Percentiles rank a stretch among this genome's conserved stretches.
These are phyloP conservation scores for Yamadazyma phyllophila DNA, from an alignment of 805 yeast genomes.

Conservation along the genomic window DNA sequence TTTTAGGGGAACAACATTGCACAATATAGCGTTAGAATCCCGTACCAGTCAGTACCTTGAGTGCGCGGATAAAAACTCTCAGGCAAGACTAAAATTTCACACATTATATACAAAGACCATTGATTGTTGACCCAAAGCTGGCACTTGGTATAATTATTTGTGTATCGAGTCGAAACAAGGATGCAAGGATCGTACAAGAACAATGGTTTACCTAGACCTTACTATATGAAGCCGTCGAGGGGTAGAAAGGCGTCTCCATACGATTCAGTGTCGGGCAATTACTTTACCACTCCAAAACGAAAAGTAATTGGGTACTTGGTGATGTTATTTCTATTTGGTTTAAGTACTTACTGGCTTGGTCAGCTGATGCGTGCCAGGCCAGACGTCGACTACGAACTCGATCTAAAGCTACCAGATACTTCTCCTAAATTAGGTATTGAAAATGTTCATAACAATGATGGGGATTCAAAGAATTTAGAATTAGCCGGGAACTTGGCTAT, in stretches of 20 bases:
- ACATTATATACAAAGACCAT: neutral
- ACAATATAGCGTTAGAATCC: neutral
- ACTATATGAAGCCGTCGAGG: conserved; percentile 43
- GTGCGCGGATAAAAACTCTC: neutral
- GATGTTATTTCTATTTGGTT: conserved; percentile 33
- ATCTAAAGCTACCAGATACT: conserved; percentile 8
- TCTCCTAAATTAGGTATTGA: conserved; percentile 4
- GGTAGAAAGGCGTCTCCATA: conserved; percentile 35
- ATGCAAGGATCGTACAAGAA: conserved; percentile 46
- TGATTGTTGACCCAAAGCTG: neutral
- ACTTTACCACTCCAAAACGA: conserved; percentile 37
- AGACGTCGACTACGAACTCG: conserved; percentile 26
- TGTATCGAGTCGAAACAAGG: neutral
- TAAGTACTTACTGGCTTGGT: conserved; percentile 33
- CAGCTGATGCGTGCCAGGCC: conserved; percentile 33
- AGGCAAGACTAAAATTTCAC: conserved; percentile 1
- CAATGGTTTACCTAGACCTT: conserved; percentile 45
- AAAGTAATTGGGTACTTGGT: conserved; percentile 38
- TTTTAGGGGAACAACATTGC: no score
- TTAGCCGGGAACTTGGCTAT: conserved; percentile 40
- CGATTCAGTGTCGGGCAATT: conserved; percentile 27
- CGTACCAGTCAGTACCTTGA: neutral
- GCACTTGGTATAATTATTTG: neutral
- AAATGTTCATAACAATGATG: conserved; percentile 31
- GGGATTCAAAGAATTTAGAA: conserved; percentile 31